Conservation (phyloP, 306 rosid species). For the Prunus mira region DNA sequence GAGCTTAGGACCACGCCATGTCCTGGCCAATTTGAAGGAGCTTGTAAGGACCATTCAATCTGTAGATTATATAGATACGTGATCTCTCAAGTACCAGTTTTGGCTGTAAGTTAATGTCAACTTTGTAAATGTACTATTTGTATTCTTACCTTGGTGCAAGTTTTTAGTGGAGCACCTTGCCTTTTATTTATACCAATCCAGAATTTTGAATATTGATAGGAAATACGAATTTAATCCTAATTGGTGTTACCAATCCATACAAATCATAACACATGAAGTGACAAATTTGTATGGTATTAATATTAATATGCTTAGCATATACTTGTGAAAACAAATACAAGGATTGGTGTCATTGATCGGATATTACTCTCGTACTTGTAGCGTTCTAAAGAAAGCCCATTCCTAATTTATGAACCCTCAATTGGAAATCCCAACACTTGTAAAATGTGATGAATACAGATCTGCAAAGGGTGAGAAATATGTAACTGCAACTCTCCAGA, state of each 20-base stretch:
- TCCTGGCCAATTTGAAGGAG: conserved; percentile 92
- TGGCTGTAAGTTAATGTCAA: conserved; percentile 20
- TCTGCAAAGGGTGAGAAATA: no score
- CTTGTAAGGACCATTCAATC: conserved; percentile 76
- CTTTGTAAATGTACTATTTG: conserved; percentile 53
- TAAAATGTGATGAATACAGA: no score
- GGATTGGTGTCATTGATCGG: no score
- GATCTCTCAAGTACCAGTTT: conserved; percentile 27
- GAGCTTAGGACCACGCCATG: conserved; percentile 92
- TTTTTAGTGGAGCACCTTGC: conserved; percentile 58
- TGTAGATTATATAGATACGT: conserved; percentile 59
- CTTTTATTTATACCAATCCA: conserved; percentile 8
- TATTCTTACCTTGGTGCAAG: conserved; percentile 67
- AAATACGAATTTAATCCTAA: background rate
- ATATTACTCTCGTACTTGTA: no score
- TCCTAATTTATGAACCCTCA: no score
- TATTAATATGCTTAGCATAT: no score
- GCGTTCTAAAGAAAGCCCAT: no score
- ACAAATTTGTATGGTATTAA: background rate
- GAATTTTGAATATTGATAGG: background rate
- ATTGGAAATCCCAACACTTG: no score
- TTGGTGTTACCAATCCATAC: no score
- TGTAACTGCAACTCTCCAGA: background rate
- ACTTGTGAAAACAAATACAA: no score
- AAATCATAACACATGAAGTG: background rate